Conservation (phyloP, 257 asterid species). For the Jacaranda copaia region DNA sequence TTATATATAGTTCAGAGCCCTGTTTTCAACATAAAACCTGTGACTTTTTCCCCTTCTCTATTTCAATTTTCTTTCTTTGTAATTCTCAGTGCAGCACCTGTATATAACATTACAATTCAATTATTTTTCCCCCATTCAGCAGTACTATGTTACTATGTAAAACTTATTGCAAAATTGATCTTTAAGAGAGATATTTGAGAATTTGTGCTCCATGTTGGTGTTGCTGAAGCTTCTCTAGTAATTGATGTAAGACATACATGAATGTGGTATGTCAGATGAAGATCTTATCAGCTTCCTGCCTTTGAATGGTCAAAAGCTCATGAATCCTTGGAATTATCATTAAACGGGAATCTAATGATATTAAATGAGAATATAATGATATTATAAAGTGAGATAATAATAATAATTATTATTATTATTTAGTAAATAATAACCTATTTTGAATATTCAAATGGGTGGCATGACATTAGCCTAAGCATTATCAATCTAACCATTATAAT, state of each 20-base stretch:
- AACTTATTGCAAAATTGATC: not conserved
- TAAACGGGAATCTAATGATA: too few species aligned
- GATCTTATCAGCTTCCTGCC: not conserved
- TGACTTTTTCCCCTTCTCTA: not conserved
- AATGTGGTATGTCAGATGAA: not conserved
- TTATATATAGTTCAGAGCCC: constrained; percentile 31
- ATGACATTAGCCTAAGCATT: too few species aligned
- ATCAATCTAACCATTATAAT: too few species aligned
- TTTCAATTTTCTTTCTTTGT: constrained; percentile 11
- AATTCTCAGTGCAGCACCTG: constrained; percentile 32
- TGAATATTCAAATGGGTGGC: too few species aligned
- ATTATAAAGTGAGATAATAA: too few species aligned
- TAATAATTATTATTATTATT: too few species aligned
- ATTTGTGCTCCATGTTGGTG: constrained; percentile 13
- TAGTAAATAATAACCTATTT: too few species aligned
- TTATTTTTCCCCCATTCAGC: constrained; percentile 2
- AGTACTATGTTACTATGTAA: not conserved
- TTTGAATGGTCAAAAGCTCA: not conserved
- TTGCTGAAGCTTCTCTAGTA: not conserved
- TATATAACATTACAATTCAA: constrained; percentile 41
- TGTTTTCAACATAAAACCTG: not conserved
- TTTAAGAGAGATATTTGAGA: constrained; percentile 11
- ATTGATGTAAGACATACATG: not conserved
- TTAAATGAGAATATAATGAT: too few species aligned
- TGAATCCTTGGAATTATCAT: too few species aligned